phyloP scores from a whole-genome alignment of 441 rosid genomes.

The Gossypium schwendimanii region DNA sequence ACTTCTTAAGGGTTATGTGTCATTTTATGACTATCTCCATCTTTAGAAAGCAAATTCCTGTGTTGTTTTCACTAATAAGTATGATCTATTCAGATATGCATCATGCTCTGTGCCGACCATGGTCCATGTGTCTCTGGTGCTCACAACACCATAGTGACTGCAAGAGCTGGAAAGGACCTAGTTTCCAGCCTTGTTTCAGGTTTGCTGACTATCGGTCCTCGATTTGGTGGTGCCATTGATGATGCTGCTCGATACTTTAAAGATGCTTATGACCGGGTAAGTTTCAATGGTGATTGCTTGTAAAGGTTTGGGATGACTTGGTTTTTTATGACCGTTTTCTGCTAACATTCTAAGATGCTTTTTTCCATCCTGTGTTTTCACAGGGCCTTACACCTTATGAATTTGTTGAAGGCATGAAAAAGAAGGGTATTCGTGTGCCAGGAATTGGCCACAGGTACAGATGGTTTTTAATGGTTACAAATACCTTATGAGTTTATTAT shows the following conservation, averaged over 20 bases:
- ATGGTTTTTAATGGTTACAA: not conserved
- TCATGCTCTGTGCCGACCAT: slow-evolving; percentile 93
- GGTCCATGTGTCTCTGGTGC: slow-evolving; percentile 98
- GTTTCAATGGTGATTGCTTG: slow-evolving; percentile 5
- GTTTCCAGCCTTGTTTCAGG: slow-evolving; percentile 96
- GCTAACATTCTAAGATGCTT: slow-evolving; percentile 7
- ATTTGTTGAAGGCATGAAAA: slow-evolving; percentile 91
- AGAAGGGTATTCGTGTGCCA: slow-evolving; percentile 96
- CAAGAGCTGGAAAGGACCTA: slow-evolving; percentile 96
- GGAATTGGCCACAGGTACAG: slow-evolving; percentile 93
- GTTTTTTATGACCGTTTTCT: not conserved
- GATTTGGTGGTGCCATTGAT: slow-evolving; percentile 97
- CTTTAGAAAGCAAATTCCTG: not conserved
- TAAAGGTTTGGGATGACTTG: not conserved
- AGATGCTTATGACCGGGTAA: slow-evolving; percentile 87
- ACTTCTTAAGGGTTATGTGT: slow-evolving; percentile 9
- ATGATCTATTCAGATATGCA: slow-evolving; percentile 59
- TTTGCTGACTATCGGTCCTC: slow-evolving; percentile 89
- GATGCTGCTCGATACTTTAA: slow-evolving; percentile 94
- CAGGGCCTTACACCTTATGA: slow-evolving; percentile 83
- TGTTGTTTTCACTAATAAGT: slow-evolving; percentile 15
- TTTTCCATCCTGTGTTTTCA: slow-evolving; percentile 10
- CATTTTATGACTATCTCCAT: not conserved
- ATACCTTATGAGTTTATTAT: not conserved
- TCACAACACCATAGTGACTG: slow-evolving; percentile 91